A percentile compares a stretch with the other conserved stretches of the same genome.
phyloP scores from a whole-genome alignment of 1,139 yeast genomes.

The Blastobotrys capitulatus region DNA sequence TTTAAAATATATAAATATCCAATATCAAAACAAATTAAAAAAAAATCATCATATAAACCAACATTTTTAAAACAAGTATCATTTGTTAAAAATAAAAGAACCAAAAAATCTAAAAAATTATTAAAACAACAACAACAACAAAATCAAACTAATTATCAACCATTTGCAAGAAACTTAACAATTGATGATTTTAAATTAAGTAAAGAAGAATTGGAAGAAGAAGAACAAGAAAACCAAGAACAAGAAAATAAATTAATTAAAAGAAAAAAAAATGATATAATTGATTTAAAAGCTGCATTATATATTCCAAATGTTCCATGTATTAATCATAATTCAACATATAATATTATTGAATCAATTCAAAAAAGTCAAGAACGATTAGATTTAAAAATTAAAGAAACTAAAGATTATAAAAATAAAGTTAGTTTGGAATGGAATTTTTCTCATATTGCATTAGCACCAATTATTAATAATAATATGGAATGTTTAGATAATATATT shows the following conservation, averaged over 20 bases:
- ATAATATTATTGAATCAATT: not conserved
- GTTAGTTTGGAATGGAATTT: not conserved
- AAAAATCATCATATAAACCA: not conserved
- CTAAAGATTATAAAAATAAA: too few species aligned
- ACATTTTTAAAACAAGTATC: not conserved
- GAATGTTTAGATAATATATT: not conserved
- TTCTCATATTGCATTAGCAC: not conserved
- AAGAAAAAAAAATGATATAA: conserved; percentile 6
- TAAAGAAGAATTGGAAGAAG: too few species aligned
- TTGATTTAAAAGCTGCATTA: not conserved
- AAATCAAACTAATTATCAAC: too few species aligned
- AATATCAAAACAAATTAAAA: not conserved
- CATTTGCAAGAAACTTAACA: too few species aligned
- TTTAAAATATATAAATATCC: not conserved
- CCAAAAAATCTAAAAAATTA: too few species aligned
- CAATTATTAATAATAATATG: not conserved
- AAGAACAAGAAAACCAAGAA: not conserved
- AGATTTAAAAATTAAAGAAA: too few species aligned
- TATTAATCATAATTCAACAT: not conserved
- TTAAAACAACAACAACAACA: too few species aligned
- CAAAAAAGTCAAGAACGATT: not conserved
- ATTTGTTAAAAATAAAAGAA: too few species aligned
- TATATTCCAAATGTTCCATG: not conserved
- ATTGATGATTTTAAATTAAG: too few species aligned
- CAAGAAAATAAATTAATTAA: conserved; percentile 14